phyloP scores from a whole-genome alignment of 148 eudicot species.

The Camellia lanceoleosa region DNA sequence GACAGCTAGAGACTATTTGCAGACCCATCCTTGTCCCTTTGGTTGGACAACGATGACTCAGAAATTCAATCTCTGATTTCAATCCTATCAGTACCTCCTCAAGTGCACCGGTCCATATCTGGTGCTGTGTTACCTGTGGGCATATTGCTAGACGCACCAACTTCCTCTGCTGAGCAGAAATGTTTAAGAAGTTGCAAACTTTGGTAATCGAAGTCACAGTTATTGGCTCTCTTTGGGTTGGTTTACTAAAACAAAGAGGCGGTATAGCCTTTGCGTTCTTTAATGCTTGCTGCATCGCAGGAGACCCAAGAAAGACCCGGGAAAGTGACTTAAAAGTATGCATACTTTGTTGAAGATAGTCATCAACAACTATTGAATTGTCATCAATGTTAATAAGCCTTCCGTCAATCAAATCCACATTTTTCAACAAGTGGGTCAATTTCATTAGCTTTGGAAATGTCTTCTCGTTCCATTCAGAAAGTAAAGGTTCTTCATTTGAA shows the following conservation, averaged over 20 bases:
- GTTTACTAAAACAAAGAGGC: constrained; percentile 44
- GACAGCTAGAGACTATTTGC: constrained; percentile 70
- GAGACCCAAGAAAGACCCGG: constrained; percentile 53
- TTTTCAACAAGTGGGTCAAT: constrained; percentile 49
- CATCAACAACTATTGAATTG: constrained; percentile 41
- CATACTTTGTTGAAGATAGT: constrained; percentile 49
- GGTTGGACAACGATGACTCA: constrained; percentile 20
- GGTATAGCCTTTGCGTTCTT: constrained; percentile 30
- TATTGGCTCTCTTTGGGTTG: constrained; percentile 58
- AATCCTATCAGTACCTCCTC: constrained; percentile 52
- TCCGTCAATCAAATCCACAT: constrained; percentile 65
- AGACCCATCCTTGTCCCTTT: constrained; percentile 47
- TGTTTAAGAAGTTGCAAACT: constrained; percentile 54
- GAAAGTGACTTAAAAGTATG: constrained; percentile 55
- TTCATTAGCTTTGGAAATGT: constrained; percentile 46
- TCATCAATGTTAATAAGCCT: constrained; percentile 51
- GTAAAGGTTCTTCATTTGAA: constrained; percentile 24
- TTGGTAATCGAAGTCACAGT: constrained; percentile 52
- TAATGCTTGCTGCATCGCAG: constrained; percentile 38
- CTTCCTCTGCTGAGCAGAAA: constrained; percentile 87
- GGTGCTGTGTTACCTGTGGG: constrained; percentile 72
- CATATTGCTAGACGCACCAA: constrained; percentile 48
- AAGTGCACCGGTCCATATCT: constrained; percentile 63
- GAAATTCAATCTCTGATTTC: constrained; percentile 49
- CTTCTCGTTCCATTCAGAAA: constrained; percentile 50